Conservation (phyloP, 192 early-diverging fungal genomes). For the Coemansia umbellata region DNA sequence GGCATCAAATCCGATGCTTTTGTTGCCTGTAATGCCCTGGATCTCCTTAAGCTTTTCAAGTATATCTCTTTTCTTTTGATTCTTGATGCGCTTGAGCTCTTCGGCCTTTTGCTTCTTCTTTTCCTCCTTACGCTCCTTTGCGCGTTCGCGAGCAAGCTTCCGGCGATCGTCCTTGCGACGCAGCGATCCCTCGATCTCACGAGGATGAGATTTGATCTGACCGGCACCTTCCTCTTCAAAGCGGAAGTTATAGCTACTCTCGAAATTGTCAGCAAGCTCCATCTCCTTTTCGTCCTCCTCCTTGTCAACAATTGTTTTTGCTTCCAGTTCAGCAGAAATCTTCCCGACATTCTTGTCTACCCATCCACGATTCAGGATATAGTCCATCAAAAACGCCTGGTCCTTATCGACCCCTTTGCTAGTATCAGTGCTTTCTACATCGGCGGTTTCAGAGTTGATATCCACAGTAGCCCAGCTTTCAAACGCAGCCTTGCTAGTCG, state of each 20-base stretch:
- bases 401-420: constrained; percentile 52
- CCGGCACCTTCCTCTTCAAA: constrained; percentile 79
- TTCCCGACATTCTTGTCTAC: constrained; percentile 70
- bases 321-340: constrained; percentile 64
- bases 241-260: constrained; percentile 89
- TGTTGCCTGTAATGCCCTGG: constrained; percentile 77
- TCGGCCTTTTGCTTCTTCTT: constrained; percentile 68
- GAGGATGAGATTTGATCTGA: constrained; percentile 72
- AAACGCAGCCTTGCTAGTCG: constrained; percentile 12
- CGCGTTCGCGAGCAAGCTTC: constrained; percentile 65
- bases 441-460: constrained; percentile 1
- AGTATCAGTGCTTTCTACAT: constrained; percentile 2
- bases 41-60: constrained; percentile 77
- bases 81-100: constrained; percentile 89
- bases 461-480: constrained; percentile 24
- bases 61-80: constrained; percentile 87
- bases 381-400: constrained; percentile 82
- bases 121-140: constrained; percentile 69
- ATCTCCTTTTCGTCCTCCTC: constrained; percentile 74
- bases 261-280: constrained; percentile 82
- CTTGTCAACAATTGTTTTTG: constrained; percentile 61
- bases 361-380: constrained; percentile 93
- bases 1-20: constrained; percentile 65
- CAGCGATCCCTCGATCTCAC: constrained; percentile 76
- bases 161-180: constrained; percentile 81